Evolutionary conservation across 345 rosid genomes (phyloP).

Genomic region (Populus deltoides): DNA sequence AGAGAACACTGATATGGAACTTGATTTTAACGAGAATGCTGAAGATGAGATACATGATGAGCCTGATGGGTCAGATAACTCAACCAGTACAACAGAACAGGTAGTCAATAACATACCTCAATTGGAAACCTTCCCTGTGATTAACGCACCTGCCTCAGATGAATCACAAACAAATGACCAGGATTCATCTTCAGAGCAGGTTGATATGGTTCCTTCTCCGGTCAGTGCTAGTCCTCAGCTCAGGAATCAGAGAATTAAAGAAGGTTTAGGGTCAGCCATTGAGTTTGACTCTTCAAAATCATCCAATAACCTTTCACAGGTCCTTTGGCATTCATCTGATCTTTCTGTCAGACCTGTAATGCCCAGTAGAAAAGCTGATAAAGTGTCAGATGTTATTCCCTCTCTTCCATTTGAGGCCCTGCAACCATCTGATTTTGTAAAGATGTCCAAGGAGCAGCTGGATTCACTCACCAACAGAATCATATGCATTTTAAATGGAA

Average conservation of each 20-base stretch:
- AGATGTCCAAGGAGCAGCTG: constrained; percentile 73
- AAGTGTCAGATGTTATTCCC: constrained; percentile 52
- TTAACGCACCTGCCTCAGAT: constrained; percentile 40
- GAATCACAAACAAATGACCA: constrained; percentile 51
- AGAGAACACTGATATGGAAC: constrained; percentile 96
- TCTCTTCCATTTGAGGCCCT: constrained; percentile 75
- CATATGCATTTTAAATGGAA: constrained; percentile 59
- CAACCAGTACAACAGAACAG: constrained; percentile 40
- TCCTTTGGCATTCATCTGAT: constrained; percentile 93
- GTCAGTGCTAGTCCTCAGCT: constrained; percentile 64
- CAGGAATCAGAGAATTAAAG: constrained; percentile 59
- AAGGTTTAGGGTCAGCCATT: constrained; percentile 40
- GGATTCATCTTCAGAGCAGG: constrained; percentile 51
- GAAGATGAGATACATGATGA: constrained; percentile 84
- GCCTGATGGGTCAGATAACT: constrained; percentile 54
- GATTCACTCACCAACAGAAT: constrained; percentile 59
- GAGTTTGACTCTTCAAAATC: constrained; percentile 61
- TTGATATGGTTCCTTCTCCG: constrained; percentile 58
- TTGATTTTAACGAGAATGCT: constrained; percentile 79
- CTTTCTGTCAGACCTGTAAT: constrained; percentile 95
- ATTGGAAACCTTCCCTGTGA: constrained; percentile 35
- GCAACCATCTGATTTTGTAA: constrained; percentile 70
- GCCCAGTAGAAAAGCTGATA: constrained; percentile 93
- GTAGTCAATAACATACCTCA: constrained; percentile 34
- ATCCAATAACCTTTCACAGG: constrained; percentile 53